A percentile compares a stretch with the other conserved stretches of the same genome.
phyloP scores from a whole-genome alignment of 2,329 filamentous ascomycete genomes.

The Penicillium hordei region DNA sequence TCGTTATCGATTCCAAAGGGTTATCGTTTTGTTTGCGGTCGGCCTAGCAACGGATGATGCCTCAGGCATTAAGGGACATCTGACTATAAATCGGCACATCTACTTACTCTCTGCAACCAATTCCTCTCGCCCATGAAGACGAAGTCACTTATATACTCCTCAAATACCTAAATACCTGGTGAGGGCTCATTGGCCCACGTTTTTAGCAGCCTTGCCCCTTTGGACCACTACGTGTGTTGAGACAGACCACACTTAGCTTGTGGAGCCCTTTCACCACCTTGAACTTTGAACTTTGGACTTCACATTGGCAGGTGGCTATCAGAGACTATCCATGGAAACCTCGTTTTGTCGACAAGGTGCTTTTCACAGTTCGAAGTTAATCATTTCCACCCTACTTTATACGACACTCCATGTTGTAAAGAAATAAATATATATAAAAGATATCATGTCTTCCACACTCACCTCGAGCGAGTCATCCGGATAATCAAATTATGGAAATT shows the following conservation, averaged over 20 bases:
- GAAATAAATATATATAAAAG: no score
- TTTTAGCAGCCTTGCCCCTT: background rate
- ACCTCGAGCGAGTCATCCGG: background rate
- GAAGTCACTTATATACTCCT: background rate
- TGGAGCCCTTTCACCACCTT: background rate
- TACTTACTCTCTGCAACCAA: no score
- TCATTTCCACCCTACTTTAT: no score
- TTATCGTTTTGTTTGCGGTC: conserved; percentile 15
- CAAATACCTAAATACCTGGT: background rate
- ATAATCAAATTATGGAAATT: background rate
- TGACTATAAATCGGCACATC: background rate
- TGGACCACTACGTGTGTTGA: background rate
- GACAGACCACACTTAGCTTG: background rate
- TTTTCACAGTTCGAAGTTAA: no score
- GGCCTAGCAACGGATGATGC: conserved; percentile 15
- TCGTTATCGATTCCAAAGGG: conserved; percentile 16
- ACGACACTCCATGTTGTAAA: no score
- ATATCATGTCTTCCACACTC: background rate
- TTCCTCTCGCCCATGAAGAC: background rate
- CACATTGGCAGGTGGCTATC: background rate
- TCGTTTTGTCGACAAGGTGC: no score
- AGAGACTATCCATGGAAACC: no score
- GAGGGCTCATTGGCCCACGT: accelerated
- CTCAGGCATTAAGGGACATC: conserved; percentile 5
- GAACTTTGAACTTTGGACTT: background rate